phyloP scores from a whole-genome alignment of 1,284 basidiomycete genomes.

The Sanghuangporus sanghuang region DNA sequence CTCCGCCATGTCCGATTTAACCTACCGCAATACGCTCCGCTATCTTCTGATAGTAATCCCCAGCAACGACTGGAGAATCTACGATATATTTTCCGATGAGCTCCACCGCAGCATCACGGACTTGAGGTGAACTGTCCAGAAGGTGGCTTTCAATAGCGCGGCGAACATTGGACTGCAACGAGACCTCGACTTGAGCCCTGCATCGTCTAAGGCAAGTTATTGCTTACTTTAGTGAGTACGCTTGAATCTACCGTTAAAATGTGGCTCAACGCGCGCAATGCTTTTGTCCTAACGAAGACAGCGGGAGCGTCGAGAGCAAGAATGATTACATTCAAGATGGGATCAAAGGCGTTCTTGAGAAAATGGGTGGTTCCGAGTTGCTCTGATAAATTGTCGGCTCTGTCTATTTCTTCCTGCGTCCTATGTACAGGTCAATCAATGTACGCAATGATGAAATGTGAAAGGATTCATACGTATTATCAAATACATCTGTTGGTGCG shows the following conservation, averaged over 20 bases:
- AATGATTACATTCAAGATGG: constrained; percentile 74
- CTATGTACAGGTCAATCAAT: constrained; percentile 27
- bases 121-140: constrained; percentile 85
- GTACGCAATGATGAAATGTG: neutral
- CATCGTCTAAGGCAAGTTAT: neutral
- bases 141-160: constrained; percentile 85
- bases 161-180: constrained; percentile 61
- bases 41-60: constrained; percentile 82
- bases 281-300: constrained; percentile 89
- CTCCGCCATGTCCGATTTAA: constrained; percentile 15
- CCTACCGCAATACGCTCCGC: constrained; percentile 82
- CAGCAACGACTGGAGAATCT: constrained; percentile 77
- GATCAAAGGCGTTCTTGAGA: constrained; percentile 72
- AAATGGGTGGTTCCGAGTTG: constrained; percentile 72
- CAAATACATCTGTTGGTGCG: constrained; percentile 62
- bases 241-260: constrained; percentile 83
- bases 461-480: constrained; percentile 52
- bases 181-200: neutral
- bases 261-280: constrained; percentile 78
- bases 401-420: constrained; percentile 59
- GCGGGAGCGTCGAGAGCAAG: constrained; percentile 73
- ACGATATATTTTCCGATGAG: constrained; percentile 94
- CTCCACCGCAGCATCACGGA: constrained; percentile 94
- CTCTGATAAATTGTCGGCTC: constrained; percentile 65
- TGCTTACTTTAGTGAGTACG: constrained; percentile 68